Evolutionary conservation across 345 rosid genomes (phyloP).

Genomic region (Citrus glauca): DNA sequence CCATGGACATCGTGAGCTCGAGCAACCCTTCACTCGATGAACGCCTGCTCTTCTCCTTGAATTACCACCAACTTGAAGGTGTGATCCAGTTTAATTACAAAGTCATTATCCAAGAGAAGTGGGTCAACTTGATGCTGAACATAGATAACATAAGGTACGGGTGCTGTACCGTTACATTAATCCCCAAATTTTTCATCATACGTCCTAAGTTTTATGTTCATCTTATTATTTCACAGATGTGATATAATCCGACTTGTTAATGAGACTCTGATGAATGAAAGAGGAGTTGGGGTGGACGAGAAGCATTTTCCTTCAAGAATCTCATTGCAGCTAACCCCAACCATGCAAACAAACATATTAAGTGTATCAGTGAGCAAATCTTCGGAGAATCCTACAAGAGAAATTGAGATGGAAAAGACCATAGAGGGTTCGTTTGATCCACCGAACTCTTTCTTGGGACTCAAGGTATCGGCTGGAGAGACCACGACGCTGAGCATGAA

Average conservation of each 20-base stretch:
- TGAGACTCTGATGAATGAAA: constrained; percentile 52
- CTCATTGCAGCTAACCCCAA: constrained; percentile 67
- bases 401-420: constrained; percentile 43
- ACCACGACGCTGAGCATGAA: constrained; percentile 54
- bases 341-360: constrained; percentile 53
- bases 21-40: constrained; percentile 50
- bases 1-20: constrained; percentile 61
- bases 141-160: constrained; percentile 75
- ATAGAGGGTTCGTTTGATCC: constrained; percentile 67
- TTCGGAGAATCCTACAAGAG: constrained; percentile 55
- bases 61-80: constrained; percentile 86
- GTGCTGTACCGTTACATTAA: not conserved
- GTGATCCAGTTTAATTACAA: constrained; percentile 70
- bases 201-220: not conserved
- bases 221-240: constrained; percentile 36
- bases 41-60: constrained; percentile 64
- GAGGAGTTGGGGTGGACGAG: constrained; percentile 64
- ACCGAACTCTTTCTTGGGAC: constrained; percentile 59
- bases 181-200: not conserved
- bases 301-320: constrained; percentile 85
- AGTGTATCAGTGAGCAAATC: constrained; percentile 79
- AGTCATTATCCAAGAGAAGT: constrained; percentile 48
- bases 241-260: constrained; percentile 53
- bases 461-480: constrained; percentile 59
- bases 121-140: constrained; percentile 57